Percentiles rank a stretch among this genome's conserved stretches.
Evolutionary conservation across 345 rosid species (phyloP).

Genomic region (Streptanthus diversifolius): DNA sequence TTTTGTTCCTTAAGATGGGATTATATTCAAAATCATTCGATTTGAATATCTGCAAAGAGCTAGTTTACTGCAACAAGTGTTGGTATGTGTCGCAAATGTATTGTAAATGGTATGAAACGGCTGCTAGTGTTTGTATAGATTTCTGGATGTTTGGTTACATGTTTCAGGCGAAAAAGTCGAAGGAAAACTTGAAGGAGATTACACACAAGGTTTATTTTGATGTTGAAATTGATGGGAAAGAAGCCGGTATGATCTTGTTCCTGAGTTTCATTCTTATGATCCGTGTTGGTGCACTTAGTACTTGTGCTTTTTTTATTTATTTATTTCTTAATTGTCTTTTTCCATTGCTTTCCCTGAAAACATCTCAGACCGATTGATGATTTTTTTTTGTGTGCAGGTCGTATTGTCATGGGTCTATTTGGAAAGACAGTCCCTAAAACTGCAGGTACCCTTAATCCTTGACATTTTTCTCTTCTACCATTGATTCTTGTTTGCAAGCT

Average conservation of each 20-base stretch:
- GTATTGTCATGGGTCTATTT: slow-evolving; percentile 80
- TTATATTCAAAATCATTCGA: background rate
- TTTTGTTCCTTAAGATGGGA: background rate
- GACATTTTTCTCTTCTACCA: background rate
- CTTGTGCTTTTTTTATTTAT: background rate
- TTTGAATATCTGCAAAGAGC: background rate
- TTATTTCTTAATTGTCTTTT: background rate
- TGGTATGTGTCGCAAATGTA: background rate
- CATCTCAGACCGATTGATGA: background rate
- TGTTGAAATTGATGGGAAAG: slow-evolving; percentile 86
- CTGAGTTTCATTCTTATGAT: background rate
- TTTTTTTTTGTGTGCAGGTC: slow-evolving; percentile 57
- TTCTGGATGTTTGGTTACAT: background rate
- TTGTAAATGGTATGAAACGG: background rate
- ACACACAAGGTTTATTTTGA: slow-evolving; percentile 93
- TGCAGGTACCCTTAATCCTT: slow-evolving; percentile 48
- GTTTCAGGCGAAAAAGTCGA: slow-evolving; percentile 55
- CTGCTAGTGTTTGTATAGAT: background rate
- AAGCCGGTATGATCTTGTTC: slow-evolving; percentile 60
- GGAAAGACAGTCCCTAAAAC: slow-evolving; percentile 97
- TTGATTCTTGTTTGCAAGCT: background rate
- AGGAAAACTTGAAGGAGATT: slow-evolving; percentile 65
- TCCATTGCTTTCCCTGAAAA: slow-evolving; percentile 1
- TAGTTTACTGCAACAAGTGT: background rate
- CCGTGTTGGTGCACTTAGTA: background rate